Evolutionary conservation across 805 yeast genomes (phyloP).

Genomic region (Hanseniaspora guilliermondii): DNA sequence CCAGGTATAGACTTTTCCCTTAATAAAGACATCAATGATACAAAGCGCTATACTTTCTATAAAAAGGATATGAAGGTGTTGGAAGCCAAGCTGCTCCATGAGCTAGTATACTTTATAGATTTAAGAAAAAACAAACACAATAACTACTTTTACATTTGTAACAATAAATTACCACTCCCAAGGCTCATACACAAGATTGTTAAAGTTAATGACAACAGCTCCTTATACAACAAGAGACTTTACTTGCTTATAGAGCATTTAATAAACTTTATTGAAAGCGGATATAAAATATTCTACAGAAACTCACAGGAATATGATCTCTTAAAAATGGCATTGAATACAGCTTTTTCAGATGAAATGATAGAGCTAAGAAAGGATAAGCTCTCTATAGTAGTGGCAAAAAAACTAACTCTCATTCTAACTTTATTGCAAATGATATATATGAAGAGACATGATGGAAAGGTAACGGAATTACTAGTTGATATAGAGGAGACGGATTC

Average conservation of each 20-base stretch:
- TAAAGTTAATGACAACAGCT: not conserved
- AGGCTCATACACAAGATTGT: not conserved
- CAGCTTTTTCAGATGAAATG: not conserved
- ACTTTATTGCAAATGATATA: not conserved
- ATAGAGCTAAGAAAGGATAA: not conserved
- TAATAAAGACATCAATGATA: not conserved
- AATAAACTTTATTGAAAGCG: not conserved
- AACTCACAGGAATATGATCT: not conserved
- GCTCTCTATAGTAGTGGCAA: not conserved
- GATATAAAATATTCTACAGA: not conserved
- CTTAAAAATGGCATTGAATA: not conserved
- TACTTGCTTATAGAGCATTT: constrained; percentile 9
- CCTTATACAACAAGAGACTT: not conserved
- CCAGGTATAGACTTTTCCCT: not conserved
- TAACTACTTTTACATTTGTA: constrained; percentile 10
- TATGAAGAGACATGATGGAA: not conserved
- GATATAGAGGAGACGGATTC: not conserved
- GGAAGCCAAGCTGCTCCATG: not conserved
- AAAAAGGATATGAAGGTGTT: not conserved
- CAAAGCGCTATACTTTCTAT: not conserved
- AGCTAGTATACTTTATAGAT: not conserved
- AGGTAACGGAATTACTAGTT: not conserved
- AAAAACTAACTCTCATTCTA: not conserved
- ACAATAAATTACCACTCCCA: constrained; percentile 2
- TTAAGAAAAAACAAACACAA: constrained; percentile 1